Evolutionary conservation across 2,329 filamentous ascomycete genomes (phyloP).

Genomic region (Karstenula rhodostoma): DNA sequence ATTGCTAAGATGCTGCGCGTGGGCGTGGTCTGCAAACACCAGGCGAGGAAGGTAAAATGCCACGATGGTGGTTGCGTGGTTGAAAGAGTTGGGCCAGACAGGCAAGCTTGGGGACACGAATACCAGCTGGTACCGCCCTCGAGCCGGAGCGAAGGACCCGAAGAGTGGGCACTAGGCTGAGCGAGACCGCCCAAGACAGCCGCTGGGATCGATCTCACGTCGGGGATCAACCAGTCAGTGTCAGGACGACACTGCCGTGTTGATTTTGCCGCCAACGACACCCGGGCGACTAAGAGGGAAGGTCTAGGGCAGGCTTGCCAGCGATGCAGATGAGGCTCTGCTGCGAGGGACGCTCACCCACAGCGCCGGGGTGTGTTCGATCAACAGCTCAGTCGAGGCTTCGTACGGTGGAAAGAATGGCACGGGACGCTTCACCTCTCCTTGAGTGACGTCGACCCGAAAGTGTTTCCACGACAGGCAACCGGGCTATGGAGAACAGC

Average conservation of each 20-base stretch:
- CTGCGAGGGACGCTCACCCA: no score
- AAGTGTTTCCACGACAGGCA: background rate
- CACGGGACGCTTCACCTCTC: background rate
- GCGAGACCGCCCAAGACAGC: background rate
- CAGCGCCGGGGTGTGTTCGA: background rate
- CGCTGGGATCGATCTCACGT: background rate
- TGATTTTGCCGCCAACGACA: background rate
- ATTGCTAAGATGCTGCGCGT: background rate
- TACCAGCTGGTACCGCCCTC: background rate
- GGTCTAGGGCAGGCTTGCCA: background rate
- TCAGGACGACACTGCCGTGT: background rate
- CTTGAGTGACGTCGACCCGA: background rate
- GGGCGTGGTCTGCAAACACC: background rate
- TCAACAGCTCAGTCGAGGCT: background rate
- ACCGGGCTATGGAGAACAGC: background rate
- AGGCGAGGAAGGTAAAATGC: background rate
- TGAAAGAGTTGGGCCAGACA: background rate
- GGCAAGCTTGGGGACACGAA: background rate
- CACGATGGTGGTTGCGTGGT: background rate
- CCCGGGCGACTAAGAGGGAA: background rate
- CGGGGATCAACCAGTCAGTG: background rate
- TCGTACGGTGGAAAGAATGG: background rate
- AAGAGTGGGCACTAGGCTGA: slow-evolving; percentile 4
- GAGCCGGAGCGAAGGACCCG: background rate
- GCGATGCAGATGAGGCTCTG: background rate